Percentiles rank a stretch among this genome's conserved stretches.
Conservation (phyloP, 805 yeast genomes). For the Starmerella vaccinii region DNA sequence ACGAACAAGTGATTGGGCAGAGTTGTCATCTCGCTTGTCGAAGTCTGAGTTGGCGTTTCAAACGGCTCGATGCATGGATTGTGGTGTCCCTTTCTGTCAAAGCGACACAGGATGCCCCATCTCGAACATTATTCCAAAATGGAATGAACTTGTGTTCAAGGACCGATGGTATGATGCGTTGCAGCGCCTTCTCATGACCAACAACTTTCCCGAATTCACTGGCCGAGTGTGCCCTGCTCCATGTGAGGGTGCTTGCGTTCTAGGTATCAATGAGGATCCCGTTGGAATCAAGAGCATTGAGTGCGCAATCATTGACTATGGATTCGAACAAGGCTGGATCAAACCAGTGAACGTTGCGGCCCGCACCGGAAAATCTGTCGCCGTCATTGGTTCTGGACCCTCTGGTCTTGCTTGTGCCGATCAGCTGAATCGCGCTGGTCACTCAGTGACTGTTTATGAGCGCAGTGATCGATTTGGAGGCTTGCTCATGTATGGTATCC, state of each 20-base stretch:
- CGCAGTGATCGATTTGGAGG: constrained; percentile 96
- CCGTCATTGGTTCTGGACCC: constrained; percentile 93
- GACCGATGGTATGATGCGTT: constrained; percentile 92
- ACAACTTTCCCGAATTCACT: constrained; percentile 97
- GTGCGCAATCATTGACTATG: constrained; percentile 92
- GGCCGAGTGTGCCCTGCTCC: constrained; percentile 99
- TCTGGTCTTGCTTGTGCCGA: constrained; percentile 96
- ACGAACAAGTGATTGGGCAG: constrained; percentile 86
- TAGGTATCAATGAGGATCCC: constrained; percentile 88
- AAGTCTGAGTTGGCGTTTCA: constrained; percentile 81
- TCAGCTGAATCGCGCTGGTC: constrained; percentile 94
- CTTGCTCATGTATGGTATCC: constrained; percentile 95
- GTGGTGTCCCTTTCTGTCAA: constrained; percentile 99
- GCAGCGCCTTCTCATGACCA: constrained; percentile 85
- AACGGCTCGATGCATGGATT: constrained; percentile 98
- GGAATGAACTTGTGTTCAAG: constrained; percentile 92
- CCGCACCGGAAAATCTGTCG: constrained; percentile 79
- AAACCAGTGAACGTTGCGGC: constrained; percentile 64
- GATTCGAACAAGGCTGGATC: constrained; percentile 95
- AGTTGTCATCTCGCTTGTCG: constrained; percentile 67
- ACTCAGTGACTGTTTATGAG: constrained; percentile 80
- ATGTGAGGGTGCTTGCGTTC: constrained; percentile 92
- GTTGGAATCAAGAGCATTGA: constrained; percentile 95
- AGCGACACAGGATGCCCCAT: constrained; percentile 97
- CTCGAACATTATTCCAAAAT: constrained; percentile 92